Percentiles rank a stretch among this genome's conserved stretches.
Evolutionary conservation across 345 rosid species (phyloP).

Genomic region (Schrenkiella parvula): DNA sequence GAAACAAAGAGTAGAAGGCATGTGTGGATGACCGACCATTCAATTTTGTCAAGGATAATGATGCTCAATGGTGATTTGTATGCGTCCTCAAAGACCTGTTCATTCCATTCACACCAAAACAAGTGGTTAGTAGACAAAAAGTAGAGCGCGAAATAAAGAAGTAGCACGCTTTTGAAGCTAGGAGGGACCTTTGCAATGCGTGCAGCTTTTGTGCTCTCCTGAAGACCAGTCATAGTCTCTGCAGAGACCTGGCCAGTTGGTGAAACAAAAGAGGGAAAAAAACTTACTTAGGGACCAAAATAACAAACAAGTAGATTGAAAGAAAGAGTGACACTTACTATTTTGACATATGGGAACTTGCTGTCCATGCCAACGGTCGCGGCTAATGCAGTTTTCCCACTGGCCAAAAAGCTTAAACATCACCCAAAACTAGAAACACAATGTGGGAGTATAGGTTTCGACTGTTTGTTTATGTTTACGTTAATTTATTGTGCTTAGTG

Average conservation of each 20-base stretch:
- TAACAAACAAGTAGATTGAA: too few species aligned
- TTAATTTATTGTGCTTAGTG: too few species aligned
- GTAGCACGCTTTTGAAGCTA: too few species aligned
- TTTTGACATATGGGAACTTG: conserved; percentile 89
- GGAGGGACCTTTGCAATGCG: conserved; percentile 89
- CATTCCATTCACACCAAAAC: too few species aligned
- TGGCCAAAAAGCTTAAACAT: conserved; percentile 32
- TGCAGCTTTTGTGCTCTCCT: conserved; percentile 79
- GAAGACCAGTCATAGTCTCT: conserved; percentile 77
- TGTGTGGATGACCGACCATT: too few species aligned
- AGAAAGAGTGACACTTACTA: too few species aligned
- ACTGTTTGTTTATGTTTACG: not conserved
- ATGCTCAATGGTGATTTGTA: conserved; percentile 87
- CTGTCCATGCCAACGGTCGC: conserved; percentile 86
- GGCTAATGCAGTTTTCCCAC: conserved; percentile 94
- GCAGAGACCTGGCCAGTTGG: conserved; percentile 80
- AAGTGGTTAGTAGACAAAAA: too few species aligned
- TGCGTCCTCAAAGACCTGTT: conserved; percentile 89
- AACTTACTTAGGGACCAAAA: too few species aligned
- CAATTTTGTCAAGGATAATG: conserved; percentile 80
- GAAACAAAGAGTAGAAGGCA: too few species aligned
- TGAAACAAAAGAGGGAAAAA: too few species aligned
- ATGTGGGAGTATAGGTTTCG: not conserved
- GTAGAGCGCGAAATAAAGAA: too few species aligned
- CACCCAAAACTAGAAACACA: too few species aligned